These are phyloP conservation scores for Corylus avellana DNA, from an alignment of 306 rosid genomes.

Conservation along the genomic window DNA sequence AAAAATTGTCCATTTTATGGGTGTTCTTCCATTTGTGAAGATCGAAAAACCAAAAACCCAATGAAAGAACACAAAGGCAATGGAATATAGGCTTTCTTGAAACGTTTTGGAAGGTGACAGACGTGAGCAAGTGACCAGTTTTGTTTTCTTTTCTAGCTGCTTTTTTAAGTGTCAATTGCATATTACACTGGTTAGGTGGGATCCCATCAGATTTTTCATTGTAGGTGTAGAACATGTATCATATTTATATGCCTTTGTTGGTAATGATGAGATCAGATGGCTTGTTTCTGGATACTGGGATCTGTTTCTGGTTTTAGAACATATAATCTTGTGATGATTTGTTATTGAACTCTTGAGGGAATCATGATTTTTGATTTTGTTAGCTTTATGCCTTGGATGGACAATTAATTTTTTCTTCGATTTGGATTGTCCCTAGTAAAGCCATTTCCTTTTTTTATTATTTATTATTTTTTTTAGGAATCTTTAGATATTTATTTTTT, in stretches of 20 bases:
- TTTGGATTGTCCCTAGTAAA: background rate
- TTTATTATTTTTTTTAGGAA: background rate
- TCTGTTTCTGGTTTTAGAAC: background rate
- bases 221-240: constrained; percentile 48
- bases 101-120: constrained; percentile 32
- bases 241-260: constrained; percentile 31
- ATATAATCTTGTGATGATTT: background rate
- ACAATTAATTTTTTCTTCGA: background rate
- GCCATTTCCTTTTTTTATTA: background rate
- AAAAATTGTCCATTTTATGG: constrained; percentile 51
- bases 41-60: constrained; percentile 71
- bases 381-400: background rate
- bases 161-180: constrained; percentile 23
- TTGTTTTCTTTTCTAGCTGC: constrained; percentile 33
- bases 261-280: background rate
- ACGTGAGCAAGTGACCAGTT: constrained; percentile 21
- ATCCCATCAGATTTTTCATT: constrained; percentile 25
- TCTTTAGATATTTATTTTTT: too few relatives aligned
- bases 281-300: background rate
- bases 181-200: constrained; percentile 15
- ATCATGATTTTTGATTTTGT: background rate
- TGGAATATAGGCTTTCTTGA: constrained; percentile 29
- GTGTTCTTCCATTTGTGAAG: constrained; percentile 75
- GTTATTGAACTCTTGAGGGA: background rate
- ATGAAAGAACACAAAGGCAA: constrained; percentile 39